Conservation (phyloP, 2,329 filamentous ascomycete genomes). For the Thielaviopsis ethacetica region DNA sequence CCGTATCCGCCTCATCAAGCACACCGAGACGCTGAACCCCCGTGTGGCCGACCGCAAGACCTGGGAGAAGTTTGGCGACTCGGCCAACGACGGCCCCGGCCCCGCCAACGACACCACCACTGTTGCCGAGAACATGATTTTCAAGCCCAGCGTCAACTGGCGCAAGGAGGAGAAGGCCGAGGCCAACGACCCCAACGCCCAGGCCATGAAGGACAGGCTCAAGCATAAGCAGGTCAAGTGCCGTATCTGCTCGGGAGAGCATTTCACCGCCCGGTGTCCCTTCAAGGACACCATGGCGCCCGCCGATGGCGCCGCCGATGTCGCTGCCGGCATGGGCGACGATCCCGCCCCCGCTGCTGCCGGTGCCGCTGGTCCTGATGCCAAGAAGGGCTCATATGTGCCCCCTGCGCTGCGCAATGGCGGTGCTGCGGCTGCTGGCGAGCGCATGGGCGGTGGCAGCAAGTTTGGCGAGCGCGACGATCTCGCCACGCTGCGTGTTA, state of each 20-base stretch:
- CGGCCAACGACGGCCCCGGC: constrained; percentile 68
- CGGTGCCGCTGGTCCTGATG: constrained; percentile 41
- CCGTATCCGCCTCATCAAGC: constrained; percentile 78
- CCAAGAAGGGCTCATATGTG: constrained; percentile 72
- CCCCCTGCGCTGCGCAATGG: constrained; percentile 79
- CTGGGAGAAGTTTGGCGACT: constrained; percentile 85
- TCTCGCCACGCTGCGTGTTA: constrained; percentile 87
- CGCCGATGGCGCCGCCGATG: constrained; percentile 46
- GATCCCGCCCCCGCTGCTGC: constrained; percentile 19
- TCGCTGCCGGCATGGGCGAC: constrained; percentile 38
- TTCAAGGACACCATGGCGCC: constrained; percentile 99
- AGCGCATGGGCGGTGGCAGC: constrained; percentile 59
- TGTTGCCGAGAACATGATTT: constrained; percentile 95
- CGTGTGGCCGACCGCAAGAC: constrained; percentile 86
- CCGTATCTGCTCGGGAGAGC: constrained; percentile 95
- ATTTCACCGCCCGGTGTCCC: constrained; percentile 97
- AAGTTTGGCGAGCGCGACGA: constrained; percentile 93
- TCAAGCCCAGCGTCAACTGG: constrained; percentile 87
- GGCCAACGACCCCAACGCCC: constrained; percentile 54
- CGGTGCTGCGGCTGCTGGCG: constrained; percentile 43
- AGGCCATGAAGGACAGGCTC: constrained; percentile 63
- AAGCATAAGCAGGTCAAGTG: constrained; percentile 99
- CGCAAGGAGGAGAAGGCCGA: constrained; percentile 76
- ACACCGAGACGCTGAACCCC: constrained; percentile 90
- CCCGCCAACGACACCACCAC: constrained; percentile 81